Evolutionary conservation across 2,329 filamentous ascomycete species (phyloP), one percentile per base, ranked within the genome.

Genomic region (Ambrosiella xylebori): DNA sequence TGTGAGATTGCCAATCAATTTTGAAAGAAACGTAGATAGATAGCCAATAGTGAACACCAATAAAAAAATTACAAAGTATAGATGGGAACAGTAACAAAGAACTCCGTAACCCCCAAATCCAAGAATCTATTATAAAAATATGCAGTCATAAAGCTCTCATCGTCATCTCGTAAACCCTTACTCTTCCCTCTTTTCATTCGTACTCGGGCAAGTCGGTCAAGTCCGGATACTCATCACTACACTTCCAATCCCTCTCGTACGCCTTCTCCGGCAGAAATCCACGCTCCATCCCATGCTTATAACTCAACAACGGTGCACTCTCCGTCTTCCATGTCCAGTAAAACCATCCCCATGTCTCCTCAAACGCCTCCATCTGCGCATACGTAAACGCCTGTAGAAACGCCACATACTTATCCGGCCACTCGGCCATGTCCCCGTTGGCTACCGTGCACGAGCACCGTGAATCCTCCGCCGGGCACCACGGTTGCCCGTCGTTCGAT

Each of bases 281-380:
- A 1, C 76, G 76, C 37, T 71, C 70, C 61, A 82, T 68, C 0
- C 81, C 84, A 44, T 73, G 71, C 66, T 81, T 76, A 71, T 83
- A 86, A 67, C 82, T 86, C 85, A 86, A 89, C 69, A 88, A 85
- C 41, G 76, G 73, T n/a, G 82, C 80, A 54, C 69, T 74, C 69
- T 89, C 85, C 11, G 84, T 88, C 66, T 81, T 74, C 85, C 85
- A 89, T 3, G 85, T 88, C 85, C 85, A 89, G 67, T 88, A 89
- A 65, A 88, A 86, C 85, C 85, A 89, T 27, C 85, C 85, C 79
- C 82, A 85, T 0, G 80, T 81, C 27, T 78, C 74, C 68, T 88
- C 85, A 63, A 86, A 89, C 39, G 78, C 80, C 56, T 79, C 74
- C 81, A 89, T 88, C 68, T 89, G 85, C 13, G 84, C 85, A 64